These are phyloP conservation scores for Paramecium tetraurelia DNA, from an alignment of 73 alveolate genomes.

Conservation along the genomic window DNA sequence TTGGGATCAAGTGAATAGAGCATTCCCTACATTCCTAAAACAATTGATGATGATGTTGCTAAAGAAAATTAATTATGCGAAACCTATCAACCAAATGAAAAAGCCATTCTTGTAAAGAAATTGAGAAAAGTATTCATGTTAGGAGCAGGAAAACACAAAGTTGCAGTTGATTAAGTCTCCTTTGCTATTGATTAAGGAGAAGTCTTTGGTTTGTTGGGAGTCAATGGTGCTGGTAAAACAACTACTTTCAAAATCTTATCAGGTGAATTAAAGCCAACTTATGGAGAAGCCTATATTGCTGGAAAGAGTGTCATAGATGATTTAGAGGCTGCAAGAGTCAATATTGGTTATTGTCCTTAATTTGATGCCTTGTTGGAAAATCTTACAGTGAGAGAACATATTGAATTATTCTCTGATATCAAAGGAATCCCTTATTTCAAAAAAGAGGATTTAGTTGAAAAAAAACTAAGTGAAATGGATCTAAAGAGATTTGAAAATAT, in stretches of 20 bases:
- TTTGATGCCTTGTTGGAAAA: constrained; percentile 94
- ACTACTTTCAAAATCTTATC: constrained; percentile 95
- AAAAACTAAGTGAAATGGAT: constrained; percentile 88
- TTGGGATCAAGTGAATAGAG: neutral
- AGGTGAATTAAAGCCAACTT: constrained; percentile 87
- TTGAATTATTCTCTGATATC: constrained; percentile 90
- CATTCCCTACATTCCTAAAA: constrained; percentile 7
- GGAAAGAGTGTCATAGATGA: constrained; percentile 82
- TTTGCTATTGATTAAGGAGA: constrained; percentile 96
- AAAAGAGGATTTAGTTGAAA: constrained; percentile 72
- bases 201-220: constrained; percentile 97
- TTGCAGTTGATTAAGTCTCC: constrained; percentile 90
- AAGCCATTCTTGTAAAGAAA: constrained; percentile 62
- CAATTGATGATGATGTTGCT: constrained; percentile 66
- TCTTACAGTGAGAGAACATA: constrained; percentile 94
- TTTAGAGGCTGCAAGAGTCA: constrained; percentile 82
- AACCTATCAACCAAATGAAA: constrained; percentile 61
- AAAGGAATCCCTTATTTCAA: constrained; percentile 87
- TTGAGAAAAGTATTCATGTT: constrained; percentile 70
- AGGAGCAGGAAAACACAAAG: constrained; percentile 55
- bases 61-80: constrained; percentile 51
- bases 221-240: constrained; percentile 99
- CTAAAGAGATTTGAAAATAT: constrained; percentile 78
- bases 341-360: constrained; percentile 98
- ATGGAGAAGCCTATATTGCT: constrained; percentile 85